Evolutionary conservation across 768 basidiomycete species (phyloP).

Genomic region (Leccinum barrowsii): DNA sequence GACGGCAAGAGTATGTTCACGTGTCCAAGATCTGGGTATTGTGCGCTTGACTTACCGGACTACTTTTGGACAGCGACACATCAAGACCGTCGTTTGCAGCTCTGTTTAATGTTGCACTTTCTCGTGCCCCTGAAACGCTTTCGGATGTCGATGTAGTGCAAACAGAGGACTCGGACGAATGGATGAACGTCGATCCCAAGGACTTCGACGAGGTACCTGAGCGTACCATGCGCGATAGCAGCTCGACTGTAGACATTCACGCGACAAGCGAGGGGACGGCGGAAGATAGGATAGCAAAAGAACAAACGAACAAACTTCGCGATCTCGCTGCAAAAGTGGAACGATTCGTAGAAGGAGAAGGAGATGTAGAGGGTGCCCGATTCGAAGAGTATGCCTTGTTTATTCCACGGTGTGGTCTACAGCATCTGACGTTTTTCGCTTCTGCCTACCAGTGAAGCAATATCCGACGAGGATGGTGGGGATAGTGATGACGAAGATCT

Average conservation of each 20-base stretch:
- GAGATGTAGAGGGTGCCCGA: conserved; percentile 81
- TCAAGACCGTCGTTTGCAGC: conserved; percentile 74
- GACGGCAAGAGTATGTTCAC: conserved; percentile 61
- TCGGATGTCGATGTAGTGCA: conserved; percentile 14
- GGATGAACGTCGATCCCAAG: conserved; percentile 78
- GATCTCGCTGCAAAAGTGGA: conserved; percentile 83
- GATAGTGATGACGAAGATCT: conserved; percentile 31
- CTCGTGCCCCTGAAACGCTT: conserved; percentile 33
- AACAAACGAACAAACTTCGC: conserved; percentile 68
- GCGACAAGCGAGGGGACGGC: conserved; percentile 35
- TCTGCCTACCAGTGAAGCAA: conserved; percentile 47
- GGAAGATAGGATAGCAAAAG: conserved; percentile 49
- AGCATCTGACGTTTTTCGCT: not conserved
- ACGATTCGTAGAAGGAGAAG: conserved; percentile 86
- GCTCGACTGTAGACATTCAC: conserved; percentile 20
- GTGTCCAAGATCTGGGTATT: not conserved
- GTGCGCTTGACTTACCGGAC: conserved; percentile 1
- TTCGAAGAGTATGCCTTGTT: conserved; percentile 77
- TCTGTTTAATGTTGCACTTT: conserved; percentile 63
- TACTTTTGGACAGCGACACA: conserved; percentile 40
- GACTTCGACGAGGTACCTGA: conserved; percentile 75
- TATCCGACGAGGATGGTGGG: conserved; percentile 59
- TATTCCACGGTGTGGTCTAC: not conserved
- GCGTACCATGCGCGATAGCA: conserved; percentile 28
- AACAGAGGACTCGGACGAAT: conserved; percentile 74